These are phyloP conservation scores for Combretum micranthum DNA, from an alignment of 345 rosid species.

Conservation along the genomic window DNA sequence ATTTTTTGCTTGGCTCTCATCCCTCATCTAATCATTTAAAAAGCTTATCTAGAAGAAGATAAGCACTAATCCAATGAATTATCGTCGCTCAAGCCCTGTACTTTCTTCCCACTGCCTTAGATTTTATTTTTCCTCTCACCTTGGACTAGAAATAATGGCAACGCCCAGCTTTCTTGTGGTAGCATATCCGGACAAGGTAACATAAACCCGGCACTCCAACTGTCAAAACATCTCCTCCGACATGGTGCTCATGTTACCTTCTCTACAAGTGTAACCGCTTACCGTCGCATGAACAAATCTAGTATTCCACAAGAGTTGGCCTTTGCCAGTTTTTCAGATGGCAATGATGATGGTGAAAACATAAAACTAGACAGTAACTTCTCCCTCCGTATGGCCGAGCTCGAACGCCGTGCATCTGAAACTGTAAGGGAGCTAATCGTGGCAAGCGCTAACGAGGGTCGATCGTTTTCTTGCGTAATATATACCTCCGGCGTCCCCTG, in stretches of 20 bases:
- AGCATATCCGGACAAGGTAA: conserved; percentile 55
- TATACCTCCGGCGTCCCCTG: neutral
- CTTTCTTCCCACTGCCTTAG: neutral
- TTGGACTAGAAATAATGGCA: too few relatives aligned
- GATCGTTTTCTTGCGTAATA: conserved; percentile 3
- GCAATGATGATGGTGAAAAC: conserved; percentile 36
- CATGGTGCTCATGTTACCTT: conserved; percentile 41
- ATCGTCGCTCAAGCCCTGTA: neutral
- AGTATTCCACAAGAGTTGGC: conserved; percentile 23
- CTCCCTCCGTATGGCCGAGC: conserved; percentile 4
- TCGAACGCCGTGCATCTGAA: conserved; percentile 6
- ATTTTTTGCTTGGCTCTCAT: too few relatives aligned
- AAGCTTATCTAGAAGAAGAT: neutral
- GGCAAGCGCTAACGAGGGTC: neutral
- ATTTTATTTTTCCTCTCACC: neutral
- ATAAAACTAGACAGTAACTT: conserved; percentile 17
- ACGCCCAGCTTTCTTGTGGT: conserved; percentile 29
- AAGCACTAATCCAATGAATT: neutral
- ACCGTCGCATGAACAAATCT: conserved; percentile 32
- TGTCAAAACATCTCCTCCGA: conserved; percentile 41
- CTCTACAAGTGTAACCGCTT: conserved; percentile 23
- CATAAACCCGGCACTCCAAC: conserved; percentile 46
- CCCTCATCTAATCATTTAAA: too few relatives aligned
- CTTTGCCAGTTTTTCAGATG: conserved; percentile 38
- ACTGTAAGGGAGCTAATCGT: conserved; percentile 10